Evolutionary conservation across 768 basidiomycete genomes (phyloP).

Genomic region (Dentipellis sp.): DNA sequence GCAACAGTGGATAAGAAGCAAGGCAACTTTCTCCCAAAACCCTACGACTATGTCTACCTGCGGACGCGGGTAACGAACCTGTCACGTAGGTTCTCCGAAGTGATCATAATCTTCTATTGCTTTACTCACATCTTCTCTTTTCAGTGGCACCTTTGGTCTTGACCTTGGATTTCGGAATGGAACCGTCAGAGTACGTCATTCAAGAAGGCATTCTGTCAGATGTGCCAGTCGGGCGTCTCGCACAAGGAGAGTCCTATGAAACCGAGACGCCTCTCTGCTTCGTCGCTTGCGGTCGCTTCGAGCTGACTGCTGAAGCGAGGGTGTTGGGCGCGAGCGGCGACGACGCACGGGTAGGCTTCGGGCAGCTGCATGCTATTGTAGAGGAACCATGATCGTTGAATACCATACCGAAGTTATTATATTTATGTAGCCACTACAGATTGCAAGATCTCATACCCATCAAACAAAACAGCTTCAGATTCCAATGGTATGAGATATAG

Average conservation of each 20-base stretch:
- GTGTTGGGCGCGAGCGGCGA: constrained; percentile 14
- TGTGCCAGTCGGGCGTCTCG: constrained; percentile 56
- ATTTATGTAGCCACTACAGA: no score
- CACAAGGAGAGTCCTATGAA: constrained; percentile 39
- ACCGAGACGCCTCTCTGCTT: constrained; percentile 60
- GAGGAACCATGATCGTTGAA: neutral
- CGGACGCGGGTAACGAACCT: constrained; percentile 49
- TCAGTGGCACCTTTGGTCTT: constrained; percentile 46
- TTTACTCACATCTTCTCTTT: constrained; percentile 1
- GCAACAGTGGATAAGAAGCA: constrained; percentile 20
- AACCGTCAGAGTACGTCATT: constrained; percentile 57
- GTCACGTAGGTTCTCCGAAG: constrained; percentile 41
- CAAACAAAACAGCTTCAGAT: no score
- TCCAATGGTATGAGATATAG: no score
- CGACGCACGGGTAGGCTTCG: constrained; percentile 22
- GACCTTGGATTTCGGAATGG: constrained; percentile 41
- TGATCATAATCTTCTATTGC: neutral
- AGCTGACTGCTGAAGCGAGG: constrained; percentile 30
- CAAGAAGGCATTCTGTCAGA: constrained; percentile 59
- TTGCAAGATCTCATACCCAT: no score
- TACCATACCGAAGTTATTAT: no score
- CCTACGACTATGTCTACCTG: constrained; percentile 60
- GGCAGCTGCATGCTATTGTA: constrained; percentile 32
- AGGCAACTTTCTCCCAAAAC: constrained; percentile 39
- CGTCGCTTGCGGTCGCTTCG: constrained; percentile 59